Evolutionary conservation across 768 basidiomycete genomes (phyloP).

Genomic region (Lactifluus piperatus): DNA sequence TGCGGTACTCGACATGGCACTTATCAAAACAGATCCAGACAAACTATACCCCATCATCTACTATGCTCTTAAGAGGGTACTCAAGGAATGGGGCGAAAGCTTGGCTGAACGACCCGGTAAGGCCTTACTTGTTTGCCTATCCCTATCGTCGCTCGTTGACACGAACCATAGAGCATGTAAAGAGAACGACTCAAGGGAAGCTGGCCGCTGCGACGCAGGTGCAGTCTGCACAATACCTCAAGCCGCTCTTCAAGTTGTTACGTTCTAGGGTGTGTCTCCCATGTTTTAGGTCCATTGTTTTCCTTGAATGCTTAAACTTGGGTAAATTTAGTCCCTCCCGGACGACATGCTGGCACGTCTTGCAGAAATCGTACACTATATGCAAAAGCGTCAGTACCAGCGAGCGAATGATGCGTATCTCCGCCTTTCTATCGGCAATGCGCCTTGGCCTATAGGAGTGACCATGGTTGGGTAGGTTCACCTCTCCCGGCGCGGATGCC

Average conservation of each 20-base stretch:
- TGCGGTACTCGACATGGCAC: slow-evolving; percentile 56
- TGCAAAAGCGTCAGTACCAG: slow-evolving; percentile 95
- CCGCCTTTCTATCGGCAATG: slow-evolving; percentile 94
- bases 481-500: not conserved
- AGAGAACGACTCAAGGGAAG: slow-evolving; percentile 86
- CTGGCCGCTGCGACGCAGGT: slow-evolving; percentile 91
- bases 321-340: slow-evolving; percentile 51
- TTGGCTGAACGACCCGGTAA: slow-evolving; percentile 90
- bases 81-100: slow-evolving; percentile 95
- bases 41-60: slow-evolving; percentile 97
- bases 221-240: slow-evolving; percentile 93
- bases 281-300: not conserved
- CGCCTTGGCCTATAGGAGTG: slow-evolving; percentile 99
- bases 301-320: not conserved
- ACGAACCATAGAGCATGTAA: slow-evolving; percentile 56
- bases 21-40: slow-evolving; percentile 88
- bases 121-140: slow-evolving; percentile 19
- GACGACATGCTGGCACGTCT: slow-evolving; percentile 78
- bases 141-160: not conserved
- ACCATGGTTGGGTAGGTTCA: slow-evolving; percentile 90
- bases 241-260: slow-evolving; percentile 88
- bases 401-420: slow-evolving; percentile 95
- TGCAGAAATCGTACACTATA: slow-evolving; percentile 91
- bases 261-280: slow-evolving; percentile 67
- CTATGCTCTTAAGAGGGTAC: slow-evolving; percentile 82